Evolutionary conservation across 306 rosid species (phyloP).

Genomic region (Arachis hypogaea): DNA sequence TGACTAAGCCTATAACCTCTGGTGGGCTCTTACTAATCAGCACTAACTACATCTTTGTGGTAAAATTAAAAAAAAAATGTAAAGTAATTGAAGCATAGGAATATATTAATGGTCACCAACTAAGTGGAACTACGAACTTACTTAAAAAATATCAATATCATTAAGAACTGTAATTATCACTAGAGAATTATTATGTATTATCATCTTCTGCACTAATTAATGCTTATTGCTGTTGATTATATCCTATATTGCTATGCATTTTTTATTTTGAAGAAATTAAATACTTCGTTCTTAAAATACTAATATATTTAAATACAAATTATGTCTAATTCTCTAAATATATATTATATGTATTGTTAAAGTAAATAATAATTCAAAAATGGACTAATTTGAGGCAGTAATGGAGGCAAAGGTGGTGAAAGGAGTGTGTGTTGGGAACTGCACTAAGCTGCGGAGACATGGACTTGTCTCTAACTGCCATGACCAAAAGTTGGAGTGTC

Average conservation of each 20-base stretch:
- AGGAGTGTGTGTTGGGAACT: constrained; percentile 45
- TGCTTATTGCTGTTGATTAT: constrained; percentile 6
- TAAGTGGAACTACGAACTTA: constrained; percentile 17
- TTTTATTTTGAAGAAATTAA: too few species aligned
- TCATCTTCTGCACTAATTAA: neutral
- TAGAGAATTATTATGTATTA: constrained; percentile 1
- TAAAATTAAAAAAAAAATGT: constrained; percentile 9
- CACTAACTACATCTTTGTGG: constrained; percentile 24
- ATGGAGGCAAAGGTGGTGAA: constrained; percentile 25
- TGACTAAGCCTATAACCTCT: constrained; percentile 14
- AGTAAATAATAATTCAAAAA: too few species aligned
- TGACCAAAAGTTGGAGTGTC: constrained; percentile 43
- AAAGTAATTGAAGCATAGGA: constrained; percentile 34
- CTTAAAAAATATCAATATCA: constrained; percentile 4
- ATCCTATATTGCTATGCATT: too few species aligned
- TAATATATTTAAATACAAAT: too few species aligned
- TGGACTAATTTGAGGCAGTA: constrained; percentile 20
- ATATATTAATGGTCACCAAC: constrained; percentile 33
- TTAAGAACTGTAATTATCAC: neutral
- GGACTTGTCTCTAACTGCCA: constrained; percentile 45
- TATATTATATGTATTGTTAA: too few species aligned
- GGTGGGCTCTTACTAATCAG: constrained; percentile 40
- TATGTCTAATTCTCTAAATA: too few species aligned
- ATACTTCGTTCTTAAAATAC: too few species aligned
- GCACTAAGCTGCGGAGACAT: constrained; percentile 50